Conservation (phyloP, 2,329 filamentous ascomycete genomes). For the Neospermospora avenae region DNA sequence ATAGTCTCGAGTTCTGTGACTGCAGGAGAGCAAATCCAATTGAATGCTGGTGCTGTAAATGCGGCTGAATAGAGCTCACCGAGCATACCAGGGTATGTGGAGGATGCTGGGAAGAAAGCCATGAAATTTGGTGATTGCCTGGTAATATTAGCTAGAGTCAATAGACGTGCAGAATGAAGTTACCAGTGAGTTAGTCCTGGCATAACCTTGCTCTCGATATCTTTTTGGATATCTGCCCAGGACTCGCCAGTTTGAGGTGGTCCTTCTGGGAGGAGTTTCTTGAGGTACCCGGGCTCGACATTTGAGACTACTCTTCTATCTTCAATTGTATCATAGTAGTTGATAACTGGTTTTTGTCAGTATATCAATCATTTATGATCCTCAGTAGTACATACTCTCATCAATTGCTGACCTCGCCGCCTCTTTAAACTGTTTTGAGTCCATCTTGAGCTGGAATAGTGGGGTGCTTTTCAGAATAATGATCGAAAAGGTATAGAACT, state of each 20-base stretch:
- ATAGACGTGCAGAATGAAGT: conserved; percentile 9
- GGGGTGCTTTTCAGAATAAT: not conserved
- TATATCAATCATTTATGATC: not conserved
- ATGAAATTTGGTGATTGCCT: conserved; percentile 90
- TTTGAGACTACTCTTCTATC: conserved; percentile 70
- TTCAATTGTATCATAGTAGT: conserved; percentile 76
- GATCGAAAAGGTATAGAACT: not conserved
- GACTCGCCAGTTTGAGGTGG: conserved; percentile 65
- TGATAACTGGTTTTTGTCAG: conserved; percentile 58
- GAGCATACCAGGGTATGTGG: conserved; percentile 79
- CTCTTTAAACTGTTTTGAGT: conserved; percentile 71
- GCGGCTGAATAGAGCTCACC: conserved; percentile 90
- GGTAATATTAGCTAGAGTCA: not conserved
- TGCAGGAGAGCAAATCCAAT: conserved; percentile 92
- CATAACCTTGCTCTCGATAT: conserved; percentile 83
- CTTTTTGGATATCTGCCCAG: conserved; percentile 77
- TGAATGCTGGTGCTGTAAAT: conserved; percentile 89
- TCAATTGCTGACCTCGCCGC: conserved; percentile 78
- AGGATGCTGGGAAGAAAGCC: conserved; percentile 86
- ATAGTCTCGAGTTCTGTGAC: conserved; percentile 93
- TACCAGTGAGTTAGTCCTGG: conserved; percentile 89
- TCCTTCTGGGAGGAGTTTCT: conserved; percentile 67
- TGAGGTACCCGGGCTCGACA: conserved; percentile 82
- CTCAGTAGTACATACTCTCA: conserved; percentile 59
- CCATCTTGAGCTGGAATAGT: conserved; percentile 52